These are phyloP conservation scores for Phyllachora maydis DNA, from an alignment of 2,329 filamentous ascomycete genomes.

Conservation along the genomic window DNA sequence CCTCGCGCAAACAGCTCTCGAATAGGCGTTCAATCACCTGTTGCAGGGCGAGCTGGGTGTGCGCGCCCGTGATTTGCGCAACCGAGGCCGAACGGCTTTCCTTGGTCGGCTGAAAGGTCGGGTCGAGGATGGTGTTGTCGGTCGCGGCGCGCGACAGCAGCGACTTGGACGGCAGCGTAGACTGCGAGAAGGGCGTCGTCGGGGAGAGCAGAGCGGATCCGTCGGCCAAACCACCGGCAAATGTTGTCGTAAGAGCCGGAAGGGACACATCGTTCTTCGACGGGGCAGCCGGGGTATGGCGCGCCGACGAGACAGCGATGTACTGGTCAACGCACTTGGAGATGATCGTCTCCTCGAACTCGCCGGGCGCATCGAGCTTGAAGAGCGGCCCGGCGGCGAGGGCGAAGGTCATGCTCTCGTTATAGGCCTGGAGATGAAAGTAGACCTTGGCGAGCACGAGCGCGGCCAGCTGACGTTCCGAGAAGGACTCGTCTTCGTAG, in stretches of 20 bases:
- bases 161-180: conserved; percentile 80
- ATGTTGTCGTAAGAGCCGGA: conserved; percentile 62
- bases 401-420: conserved; percentile 97
- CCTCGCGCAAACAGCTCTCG: conserved; percentile 68
- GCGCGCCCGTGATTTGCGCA: conserved; percentile 43
- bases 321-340: conserved; percentile 97
- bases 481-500: conserved; percentile 90
- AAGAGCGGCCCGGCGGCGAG: conserved; percentile 88
- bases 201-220: conserved; percentile 60
- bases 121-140: conserved; percentile 40
- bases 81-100: conserved; percentile 35
- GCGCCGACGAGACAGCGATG: conserved; percentile 49
- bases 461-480: conserved; percentile 82
- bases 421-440: conserved; percentile 96
- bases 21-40: conserved; percentile 76
- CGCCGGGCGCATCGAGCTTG: conserved; percentile 73
- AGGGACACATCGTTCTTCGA: conserved; percentile 23
- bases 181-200: conserved; percentile 89
- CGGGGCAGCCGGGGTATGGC: conserved; percentile 23
- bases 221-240: conserved; percentile 45
- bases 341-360: conserved; percentile 98
- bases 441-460: conserved; percentile 95
- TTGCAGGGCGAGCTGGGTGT: conserved; percentile 63
- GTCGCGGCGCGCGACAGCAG: conserved; percentile 67
- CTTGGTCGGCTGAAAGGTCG: conserved; percentile 32